Evolutionary conservation across 2,329 filamentous ascomycete genomes (phyloP).

Genomic region (Macrophomina phaseolina): DNA sequence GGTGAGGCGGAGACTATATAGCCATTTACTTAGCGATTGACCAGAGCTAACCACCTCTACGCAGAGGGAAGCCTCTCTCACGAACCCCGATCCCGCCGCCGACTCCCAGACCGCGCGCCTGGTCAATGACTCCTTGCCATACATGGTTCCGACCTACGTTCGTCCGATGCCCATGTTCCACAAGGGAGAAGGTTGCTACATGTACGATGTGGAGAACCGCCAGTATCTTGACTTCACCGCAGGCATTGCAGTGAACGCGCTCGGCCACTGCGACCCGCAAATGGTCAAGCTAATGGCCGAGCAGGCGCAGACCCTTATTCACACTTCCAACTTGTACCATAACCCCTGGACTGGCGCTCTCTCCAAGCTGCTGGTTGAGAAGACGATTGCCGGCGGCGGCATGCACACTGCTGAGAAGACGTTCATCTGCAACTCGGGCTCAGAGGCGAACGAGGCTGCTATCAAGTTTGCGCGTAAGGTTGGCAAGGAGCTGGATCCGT

Average conservation of each 20-base stretch:
- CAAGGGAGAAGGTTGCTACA: slow-evolving; percentile 81
- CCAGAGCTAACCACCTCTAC: neutral
- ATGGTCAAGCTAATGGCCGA: slow-evolving; percentile 76
- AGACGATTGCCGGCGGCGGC: slow-evolving; percentile 76
- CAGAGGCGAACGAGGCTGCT: slow-evolving; percentile 96
- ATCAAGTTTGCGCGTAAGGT: slow-evolving; percentile 96
- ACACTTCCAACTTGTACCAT: slow-evolving; percentile 96
- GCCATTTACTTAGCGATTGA: neutral
- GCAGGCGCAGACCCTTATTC: slow-evolving; percentile 78
- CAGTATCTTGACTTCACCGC: slow-evolving; percentile 94
- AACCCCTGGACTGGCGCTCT: slow-evolving; percentile 94
- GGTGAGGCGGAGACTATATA: slow-evolving; percentile 34
- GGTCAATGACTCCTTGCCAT: slow-evolving; percentile 76
- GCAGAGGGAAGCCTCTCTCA: slow-evolving; percentile 49
- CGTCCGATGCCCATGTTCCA: slow-evolving; percentile 90
- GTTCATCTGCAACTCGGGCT: slow-evolving; percentile 95
- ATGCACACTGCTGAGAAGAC: slow-evolving; percentile 82
- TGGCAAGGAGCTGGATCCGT: slow-evolving; percentile 75
- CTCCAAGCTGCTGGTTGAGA: slow-evolving; percentile 82
- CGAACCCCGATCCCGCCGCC: slow-evolving; percentile 73
- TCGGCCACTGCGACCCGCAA: slow-evolving; percentile 88
- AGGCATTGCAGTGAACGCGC: slow-evolving; percentile 91
- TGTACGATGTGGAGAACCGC: slow-evolving; percentile 89
- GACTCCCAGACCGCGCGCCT: slow-evolving; percentile 78
- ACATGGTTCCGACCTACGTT: slow-evolving; percentile 95